Conservation (phyloP, 2,329 filamentous ascomycete species). For the Fusarium paranaense region DNA sequence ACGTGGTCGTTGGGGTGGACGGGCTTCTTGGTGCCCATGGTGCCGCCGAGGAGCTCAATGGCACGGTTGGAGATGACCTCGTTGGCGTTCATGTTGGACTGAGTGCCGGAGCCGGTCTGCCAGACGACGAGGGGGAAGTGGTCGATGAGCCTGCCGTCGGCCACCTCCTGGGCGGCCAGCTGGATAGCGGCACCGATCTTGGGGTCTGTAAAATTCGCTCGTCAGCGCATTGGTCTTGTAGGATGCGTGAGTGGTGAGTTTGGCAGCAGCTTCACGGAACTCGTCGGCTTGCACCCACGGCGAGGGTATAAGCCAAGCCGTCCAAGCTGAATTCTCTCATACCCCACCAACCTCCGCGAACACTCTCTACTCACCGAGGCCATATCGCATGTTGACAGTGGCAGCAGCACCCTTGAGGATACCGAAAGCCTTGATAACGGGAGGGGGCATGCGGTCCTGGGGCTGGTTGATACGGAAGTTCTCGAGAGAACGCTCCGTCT, state of each 20-base stretch:
- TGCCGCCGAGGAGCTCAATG: constrained; percentile 95
- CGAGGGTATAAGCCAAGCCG: constrained; percentile 4
- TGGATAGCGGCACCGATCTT: constrained; percentile 93
- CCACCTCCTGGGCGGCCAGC: constrained; percentile 93
- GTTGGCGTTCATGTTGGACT: constrained; percentile 99
- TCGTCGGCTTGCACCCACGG: neutral
- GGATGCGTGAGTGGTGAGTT: neutral
- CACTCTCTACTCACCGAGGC: constrained; percentile 72
- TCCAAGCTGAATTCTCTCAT: neutral
- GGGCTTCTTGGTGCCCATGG: constrained; percentile 96
- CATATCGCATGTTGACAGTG: constrained; percentile 93
- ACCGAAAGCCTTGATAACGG: constrained; percentile 92
- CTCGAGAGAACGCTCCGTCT: constrained; percentile 94
- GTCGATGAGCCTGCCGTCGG: constrained; percentile 91
- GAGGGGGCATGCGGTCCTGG: constrained; percentile 96
- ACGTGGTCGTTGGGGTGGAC: constrained; percentile 99
- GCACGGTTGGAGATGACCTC: constrained; percentile 99
- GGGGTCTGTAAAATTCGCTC: constrained; percentile 69
- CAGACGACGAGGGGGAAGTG: constrained; percentile 99
- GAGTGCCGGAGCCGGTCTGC: constrained; percentile 98
- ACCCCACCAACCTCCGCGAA: neutral
- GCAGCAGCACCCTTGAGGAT: constrained; percentile 97
- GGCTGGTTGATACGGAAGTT: constrained; percentile 99
- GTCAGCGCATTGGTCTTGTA: constrained; percentile 7
- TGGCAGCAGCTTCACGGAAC: neutral